Base-by-base conservation (phyloP, 2,329 filamentous ascomycete species). In the Fusarium pseudocircinatum region DNA sequence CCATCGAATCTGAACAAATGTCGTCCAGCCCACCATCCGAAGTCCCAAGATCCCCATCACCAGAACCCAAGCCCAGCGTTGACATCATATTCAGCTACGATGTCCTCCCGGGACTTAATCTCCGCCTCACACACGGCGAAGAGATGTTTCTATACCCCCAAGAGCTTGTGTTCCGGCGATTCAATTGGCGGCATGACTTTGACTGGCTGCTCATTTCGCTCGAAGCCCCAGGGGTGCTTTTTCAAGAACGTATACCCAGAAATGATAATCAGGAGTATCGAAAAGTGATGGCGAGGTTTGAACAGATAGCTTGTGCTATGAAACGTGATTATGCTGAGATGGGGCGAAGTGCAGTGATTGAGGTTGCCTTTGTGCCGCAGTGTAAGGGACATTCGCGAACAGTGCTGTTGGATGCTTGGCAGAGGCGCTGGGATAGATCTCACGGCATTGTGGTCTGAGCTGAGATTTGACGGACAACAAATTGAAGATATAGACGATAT, bases 51-150 rank as follows among this genome's bases (percentile, higher is more conserved):
- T 24, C 22, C 24, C 13, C 46, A 2, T 12, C 28, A 1, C 46
- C 32, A 3, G 36, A 24, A 9, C n/a, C 36, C 20, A 43, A 53
- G 0, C 34, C 44, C 26, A 50, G 18, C 18, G 30, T 69, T 30
- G 18, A 49, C 1, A 7, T 72, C 5, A 26, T 58, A 20, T 20
- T 65, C 14, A 72, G 59, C 20, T 60, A 69, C 2, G 59, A 72
- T 10, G n/a, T 32, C 6, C 28, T 57, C 24, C 69, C 69, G 0
- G 70, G 69, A 4, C 0, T 13, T 1, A 72, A 72, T 22, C 0
- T 36, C 4, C 46, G 2, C 7, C 42, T 59, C 6, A 0, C 5
- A 1, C 22, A 42, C 7, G 20, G 3, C 4, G 22, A 12, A 5
- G 3, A 65, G 26, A 50, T 72, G 1, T 72, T 69, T 13, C 8